Conservation (phyloP, 208 protist species). For the Paratrypanosoma confusum region DNA sequence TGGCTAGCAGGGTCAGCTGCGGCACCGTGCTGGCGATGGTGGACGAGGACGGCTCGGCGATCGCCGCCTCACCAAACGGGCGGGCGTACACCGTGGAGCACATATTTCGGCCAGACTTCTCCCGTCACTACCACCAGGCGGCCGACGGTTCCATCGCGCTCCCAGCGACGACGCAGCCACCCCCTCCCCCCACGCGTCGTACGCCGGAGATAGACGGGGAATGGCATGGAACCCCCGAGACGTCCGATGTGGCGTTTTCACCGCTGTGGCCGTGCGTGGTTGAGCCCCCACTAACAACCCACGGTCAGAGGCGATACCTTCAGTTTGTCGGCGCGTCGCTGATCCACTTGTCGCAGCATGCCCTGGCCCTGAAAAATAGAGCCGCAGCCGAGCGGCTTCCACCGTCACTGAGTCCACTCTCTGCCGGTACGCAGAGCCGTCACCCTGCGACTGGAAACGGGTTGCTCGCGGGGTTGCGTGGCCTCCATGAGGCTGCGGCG, state of each 20-base stretch:
- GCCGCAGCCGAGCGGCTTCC: no score
- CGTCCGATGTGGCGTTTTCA: conserved; percentile 3
- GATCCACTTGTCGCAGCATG: conserved; percentile 43
- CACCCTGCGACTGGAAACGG: no score
- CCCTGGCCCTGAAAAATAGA: no score
- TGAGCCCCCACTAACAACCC: conserved; percentile 9
- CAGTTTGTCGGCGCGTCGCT: conserved; percentile 16
- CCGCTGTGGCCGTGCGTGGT: conserved; percentile 13
- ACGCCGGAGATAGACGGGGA: neutral
- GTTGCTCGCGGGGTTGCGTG: no score
- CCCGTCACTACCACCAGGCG: conserved; percentile 21
- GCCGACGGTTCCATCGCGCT: conserved; percentile 15
- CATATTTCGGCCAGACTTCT: no score
- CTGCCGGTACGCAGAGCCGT: no score
- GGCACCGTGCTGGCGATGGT: conserved; percentile 40
- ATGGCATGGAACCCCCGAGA: conserved; percentile 1
- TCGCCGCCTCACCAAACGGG: conserved; percentile 18
- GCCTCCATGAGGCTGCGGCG: no score
- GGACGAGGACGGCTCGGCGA: conserved; percentile 52
- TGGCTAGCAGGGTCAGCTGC: neutral
- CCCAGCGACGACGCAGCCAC: conserved; percentile 17
- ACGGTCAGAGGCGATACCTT: conserved; percentile 19
- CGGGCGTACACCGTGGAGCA: conserved; percentile 45
- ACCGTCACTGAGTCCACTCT: no score
- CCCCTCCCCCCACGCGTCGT: neutral